phyloP scores from a whole-genome alignment of 805 yeast species.

The Tetrapisispora fleetii region DNA sequence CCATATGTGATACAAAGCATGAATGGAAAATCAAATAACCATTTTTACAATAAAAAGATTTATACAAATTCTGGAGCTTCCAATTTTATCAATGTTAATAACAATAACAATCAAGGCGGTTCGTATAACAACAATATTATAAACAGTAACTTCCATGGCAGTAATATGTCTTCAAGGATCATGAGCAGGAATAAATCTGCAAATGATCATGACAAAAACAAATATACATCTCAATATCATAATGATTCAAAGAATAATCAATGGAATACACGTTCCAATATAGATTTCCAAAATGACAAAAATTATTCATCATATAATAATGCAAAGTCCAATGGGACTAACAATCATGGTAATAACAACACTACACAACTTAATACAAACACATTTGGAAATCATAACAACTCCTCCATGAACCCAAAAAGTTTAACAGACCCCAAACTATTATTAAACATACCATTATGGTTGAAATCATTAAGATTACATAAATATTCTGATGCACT shows the following conservation, averaged over 20 bases:
- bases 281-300: background rate
- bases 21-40: background rate
- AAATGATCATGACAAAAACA: background rate
- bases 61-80: background rate
- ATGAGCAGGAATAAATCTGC: conserved; percentile 1
- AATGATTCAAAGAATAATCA: background rate
- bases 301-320: conserved; percentile 1
- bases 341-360: conserved; percentile 8
- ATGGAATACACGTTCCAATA: background rate
- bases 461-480: conserved; percentile 82
- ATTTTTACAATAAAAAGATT: background rate
- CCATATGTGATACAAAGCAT: conserved; percentile 19
- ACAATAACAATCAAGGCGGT: conserved; percentile 1
- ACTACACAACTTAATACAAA: background rate
- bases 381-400: background rate
- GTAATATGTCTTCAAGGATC: background rate
- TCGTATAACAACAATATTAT: conserved; percentile 1
- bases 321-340: background rate
- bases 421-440: conserved; percentile 44
- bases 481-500: conserved; percentile 90
- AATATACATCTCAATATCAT: background rate
- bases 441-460: conserved; percentile 73
- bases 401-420: conserved; percentile 35
- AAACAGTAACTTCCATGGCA: background rate
- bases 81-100: background rate